Percentiles rank a stretch among this genome's conserved stretches.
Conservation (phyloP, 2,329 filamentous ascomycete species). For the Paraconiothyrium brasiliense region DNA sequence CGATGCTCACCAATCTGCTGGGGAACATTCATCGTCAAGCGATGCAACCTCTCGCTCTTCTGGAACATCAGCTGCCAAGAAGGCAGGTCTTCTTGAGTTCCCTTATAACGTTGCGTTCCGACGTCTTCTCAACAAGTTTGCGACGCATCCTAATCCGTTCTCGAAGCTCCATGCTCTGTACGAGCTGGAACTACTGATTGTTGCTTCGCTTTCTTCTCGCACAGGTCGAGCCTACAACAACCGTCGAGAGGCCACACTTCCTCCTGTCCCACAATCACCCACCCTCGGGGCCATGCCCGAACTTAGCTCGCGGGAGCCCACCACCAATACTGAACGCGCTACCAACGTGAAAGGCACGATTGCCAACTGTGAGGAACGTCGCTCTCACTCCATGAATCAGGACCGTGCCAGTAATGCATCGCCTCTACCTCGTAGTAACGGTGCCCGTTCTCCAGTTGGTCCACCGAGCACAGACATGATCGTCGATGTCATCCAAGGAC, state of each 20-base stretch:
- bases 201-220: slow-evolving; percentile 73
- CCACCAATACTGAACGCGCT: slow-evolving; percentile 53
- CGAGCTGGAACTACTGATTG: slow-evolving; percentile 83
- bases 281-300: slow-evolving; percentile 57
- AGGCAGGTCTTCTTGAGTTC: slow-evolving; percentile 67
- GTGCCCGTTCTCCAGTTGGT: slow-evolving; percentile 48
- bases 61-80: slow-evolving; percentile 53
- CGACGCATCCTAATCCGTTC: slow-evolving; percentile 86
- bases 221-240: slow-evolving; percentile 57
- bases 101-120: slow-evolving; percentile 83
- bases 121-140: slow-evolving; percentile 83
- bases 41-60: slow-evolving; percentile 55
- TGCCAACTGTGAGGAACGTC: slow-evolving; percentile 74
- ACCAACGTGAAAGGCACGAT: slow-evolving; percentile 71
- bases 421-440: slow-evolving; percentile 47
- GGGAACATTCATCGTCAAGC: slow-evolving; percentile 57
- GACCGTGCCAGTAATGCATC: slow-evolving; percentile 48
- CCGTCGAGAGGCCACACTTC: slow-evolving; percentile 49
- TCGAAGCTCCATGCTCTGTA: slow-evolving; percentile 84
- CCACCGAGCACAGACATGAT: slow-evolving; percentile 55
- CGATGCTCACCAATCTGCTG: slow-evolving; percentile 53
- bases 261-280: slow-evolving; percentile 55
- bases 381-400: slow-evolving; percentile 64
- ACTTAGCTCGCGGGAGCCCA: slow-evolving; percentile 55
- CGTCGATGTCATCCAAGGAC: slow-evolving; percentile 53